A percentile compares a stretch with the other conserved stretches of the same genome.
Evolutionary conservation across 805 yeast genomes (phyloP).

Genomic region (Yamadazyma kitorensis): DNA sequence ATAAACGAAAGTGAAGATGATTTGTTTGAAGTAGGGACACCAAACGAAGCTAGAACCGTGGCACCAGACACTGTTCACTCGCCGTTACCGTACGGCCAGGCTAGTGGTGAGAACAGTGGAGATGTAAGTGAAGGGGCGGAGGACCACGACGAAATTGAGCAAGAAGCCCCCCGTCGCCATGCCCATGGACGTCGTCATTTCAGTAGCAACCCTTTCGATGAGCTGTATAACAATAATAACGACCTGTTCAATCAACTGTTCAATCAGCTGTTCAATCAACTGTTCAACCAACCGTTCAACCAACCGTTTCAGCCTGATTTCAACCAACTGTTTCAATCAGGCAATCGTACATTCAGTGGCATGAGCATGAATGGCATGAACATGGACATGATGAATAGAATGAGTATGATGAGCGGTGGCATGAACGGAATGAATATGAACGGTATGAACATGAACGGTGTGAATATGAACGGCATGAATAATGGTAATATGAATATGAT

Average conservation of each 20-base stretch:
- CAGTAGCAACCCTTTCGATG: slow-evolving; percentile 2
- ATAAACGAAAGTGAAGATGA: slow-evolving; percentile 12
- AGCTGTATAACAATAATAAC: no score
- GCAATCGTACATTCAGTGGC: not conserved
- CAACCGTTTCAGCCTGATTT: no score
- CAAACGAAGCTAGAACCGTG: not conserved
- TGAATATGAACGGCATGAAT: slow-evolving; percentile 7
- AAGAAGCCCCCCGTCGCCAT: not conserved
- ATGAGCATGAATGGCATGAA: slow-evolving; percentile 2
- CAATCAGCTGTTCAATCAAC: no score
- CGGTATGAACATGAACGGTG: slow-evolving; percentile 3
- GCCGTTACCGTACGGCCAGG: no score
- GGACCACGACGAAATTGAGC: no score
- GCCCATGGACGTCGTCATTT: slow-evolving; percentile 3
- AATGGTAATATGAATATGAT: slow-evolving; percentile 2
- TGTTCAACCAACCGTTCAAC: no score
- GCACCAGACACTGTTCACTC: no score
- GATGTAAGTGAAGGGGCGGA: no score
- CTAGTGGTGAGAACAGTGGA: no score
- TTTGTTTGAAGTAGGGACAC: slow-evolving; percentile 8
- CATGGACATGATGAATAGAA: not conserved
- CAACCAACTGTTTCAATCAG: no score
- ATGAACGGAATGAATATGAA: slow-evolving; percentile 5
- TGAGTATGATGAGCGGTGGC: not conserved
- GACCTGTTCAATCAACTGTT: no score